These are phyloP conservation scores for Hymenoscyphus albidus DNA, from an alignment of 2,329 filamentous ascomycete species.

Conservation along the genomic window DNA sequence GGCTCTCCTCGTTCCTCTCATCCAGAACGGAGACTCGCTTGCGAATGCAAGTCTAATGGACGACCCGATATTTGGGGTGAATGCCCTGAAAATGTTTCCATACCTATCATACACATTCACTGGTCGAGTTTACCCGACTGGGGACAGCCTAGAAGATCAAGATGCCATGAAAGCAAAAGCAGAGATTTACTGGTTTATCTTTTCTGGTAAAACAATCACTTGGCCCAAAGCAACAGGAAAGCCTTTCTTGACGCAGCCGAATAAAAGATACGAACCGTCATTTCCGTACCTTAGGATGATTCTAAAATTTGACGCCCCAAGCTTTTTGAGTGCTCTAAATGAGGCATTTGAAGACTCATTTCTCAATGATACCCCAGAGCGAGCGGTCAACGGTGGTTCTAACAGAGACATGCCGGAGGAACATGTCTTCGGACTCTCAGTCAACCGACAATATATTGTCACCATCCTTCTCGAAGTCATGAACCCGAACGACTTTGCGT, in stretches of 20 bases:
- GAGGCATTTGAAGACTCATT: slow-evolving; percentile 96
- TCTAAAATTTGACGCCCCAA: slow-evolving; percentile 82
- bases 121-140: slow-evolving; percentile 86
- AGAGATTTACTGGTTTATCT: slow-evolving; percentile 88
- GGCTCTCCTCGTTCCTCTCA: slow-evolving; percentile 59
- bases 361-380: slow-evolving; percentile 73
- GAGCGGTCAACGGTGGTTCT: slow-evolving; percentile 51
- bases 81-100: slow-evolving; percentile 87
- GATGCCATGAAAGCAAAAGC: slow-evolving; percentile 74
- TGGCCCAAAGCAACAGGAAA: slow-evolving; percentile 67
- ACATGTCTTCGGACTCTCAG: slow-evolving; percentile 63
- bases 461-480: slow-evolving; percentile 90
- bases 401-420: slow-evolving; percentile 55
- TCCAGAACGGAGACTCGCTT: slow-evolving; percentile 51
- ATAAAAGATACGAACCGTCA: slow-evolving; percentile 59
- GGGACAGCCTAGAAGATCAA: slow-evolving; percentile 67
- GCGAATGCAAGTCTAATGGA: slow-evolving; percentile 52
- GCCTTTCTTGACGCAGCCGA: slow-evolving; percentile 57
- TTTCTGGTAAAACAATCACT: slow-evolving; percentile 72
- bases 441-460: slow-evolving; percentile 89
- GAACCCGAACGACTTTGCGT: slow-evolving; percentile 69
- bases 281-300: slow-evolving; percentile 85
- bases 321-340: slow-evolving; percentile 91
- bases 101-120: slow-evolving; percentile 92
- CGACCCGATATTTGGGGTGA: slow-evolving; percentile 59